These are phyloP conservation scores for Iberis pinnata DNA, from an alignment of 345 rosid genomes.

Conservation along the genomic window DNA sequence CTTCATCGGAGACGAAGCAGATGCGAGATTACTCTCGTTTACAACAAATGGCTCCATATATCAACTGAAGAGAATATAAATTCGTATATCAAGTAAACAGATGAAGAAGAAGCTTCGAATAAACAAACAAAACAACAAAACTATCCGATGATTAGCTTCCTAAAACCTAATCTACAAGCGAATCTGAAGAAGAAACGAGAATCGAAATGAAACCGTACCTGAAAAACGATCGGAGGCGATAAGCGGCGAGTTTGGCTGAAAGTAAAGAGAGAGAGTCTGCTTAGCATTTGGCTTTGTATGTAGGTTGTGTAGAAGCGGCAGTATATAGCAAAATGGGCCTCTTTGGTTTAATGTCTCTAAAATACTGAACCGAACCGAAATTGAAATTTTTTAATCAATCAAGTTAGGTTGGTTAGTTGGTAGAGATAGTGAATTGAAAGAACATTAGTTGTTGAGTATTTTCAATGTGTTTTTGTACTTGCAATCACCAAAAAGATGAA, in stretches of 20 bases:
- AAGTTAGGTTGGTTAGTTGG: no score
- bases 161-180: slow-evolving; percentile 9
- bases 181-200: slow-evolving; percentile 16
- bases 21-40: slow-evolving; percentile 24
- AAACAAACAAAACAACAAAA: not conserved
- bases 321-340: slow-evolving; percentile 4
- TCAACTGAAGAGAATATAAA: slow-evolving; percentile 22
- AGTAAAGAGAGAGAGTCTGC: slow-evolving; percentile 1
- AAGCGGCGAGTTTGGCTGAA: slow-evolving; percentile 26
- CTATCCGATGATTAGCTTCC: not conserved
- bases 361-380: no score
- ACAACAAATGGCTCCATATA: slow-evolving; percentile 29
- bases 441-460: no score
- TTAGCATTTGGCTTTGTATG: slow-evolving; percentile 14
- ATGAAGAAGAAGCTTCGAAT: slow-evolving; percentile 12
- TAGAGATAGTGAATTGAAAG: no score
- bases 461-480: no score
- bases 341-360: no score
- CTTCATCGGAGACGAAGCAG: slow-evolving; percentile 30
- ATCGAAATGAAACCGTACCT: slow-evolving; percentile 19
- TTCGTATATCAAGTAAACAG: not conserved
- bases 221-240: slow-evolving; percentile 26
- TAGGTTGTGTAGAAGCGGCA: slow-evolving; percentile 32
- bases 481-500: no score
- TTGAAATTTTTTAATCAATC: no score